Percentiles rank a stretch among this genome's conserved stretches.
phyloP scores from a whole-genome alignment of 1,139 yeast genomes.

The Geotrichum candidum region DNA sequence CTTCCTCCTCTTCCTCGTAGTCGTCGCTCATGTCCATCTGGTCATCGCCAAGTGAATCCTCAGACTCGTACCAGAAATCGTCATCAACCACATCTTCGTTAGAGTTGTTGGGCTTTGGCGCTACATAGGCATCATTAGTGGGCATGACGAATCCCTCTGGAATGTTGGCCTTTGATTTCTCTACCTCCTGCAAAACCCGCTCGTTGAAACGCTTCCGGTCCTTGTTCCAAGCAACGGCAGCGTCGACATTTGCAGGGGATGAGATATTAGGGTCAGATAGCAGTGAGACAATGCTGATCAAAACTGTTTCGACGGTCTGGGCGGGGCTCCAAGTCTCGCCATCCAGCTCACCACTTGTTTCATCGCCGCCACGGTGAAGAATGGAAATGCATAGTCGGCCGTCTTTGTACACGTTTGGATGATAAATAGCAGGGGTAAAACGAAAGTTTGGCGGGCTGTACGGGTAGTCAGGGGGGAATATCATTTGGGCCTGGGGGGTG shows the following conservation, averaged over 20 bases:
- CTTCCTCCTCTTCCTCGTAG: slow-evolving; percentile 14
- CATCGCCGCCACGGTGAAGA: slow-evolving; percentile 84
- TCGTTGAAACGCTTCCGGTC: slow-evolving; percentile 73
- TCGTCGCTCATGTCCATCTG: slow-evolving; percentile 29
- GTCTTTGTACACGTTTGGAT: slow-evolving; percentile 90
- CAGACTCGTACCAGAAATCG: slow-evolving; percentile 80
- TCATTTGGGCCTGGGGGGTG: slow-evolving; percentile 62
- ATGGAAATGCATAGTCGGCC: slow-evolving; percentile 91
- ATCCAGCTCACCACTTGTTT: slow-evolving; percentile 84
- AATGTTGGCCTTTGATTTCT: slow-evolving; percentile 72
- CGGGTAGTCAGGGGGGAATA: slow-evolving; percentile 87
- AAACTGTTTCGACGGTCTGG: slow-evolving; percentile 86
- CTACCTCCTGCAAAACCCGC: slow-evolving; percentile 77
- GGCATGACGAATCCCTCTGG: slow-evolving; percentile 87
- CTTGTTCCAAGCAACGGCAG: slow-evolving; percentile 86
- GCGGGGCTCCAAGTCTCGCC: slow-evolving; percentile 90
- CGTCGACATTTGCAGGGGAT: slow-evolving; percentile 96
- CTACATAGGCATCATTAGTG: slow-evolving; percentile 52
- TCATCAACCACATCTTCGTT: slow-evolving; percentile 72
- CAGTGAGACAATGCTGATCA: slow-evolving; percentile 81
- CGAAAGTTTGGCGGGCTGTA: slow-evolving; percentile 86
- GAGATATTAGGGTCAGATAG: slow-evolving; percentile 89
- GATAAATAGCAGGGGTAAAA: slow-evolving; percentile 91
- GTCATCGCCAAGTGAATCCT: slow-evolving; percentile 52
- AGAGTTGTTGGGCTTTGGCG: slow-evolving; percentile 36